phyloP scores from a whole-genome alignment of 306 rosid genomes.

The Malus sieversii region DNA sequence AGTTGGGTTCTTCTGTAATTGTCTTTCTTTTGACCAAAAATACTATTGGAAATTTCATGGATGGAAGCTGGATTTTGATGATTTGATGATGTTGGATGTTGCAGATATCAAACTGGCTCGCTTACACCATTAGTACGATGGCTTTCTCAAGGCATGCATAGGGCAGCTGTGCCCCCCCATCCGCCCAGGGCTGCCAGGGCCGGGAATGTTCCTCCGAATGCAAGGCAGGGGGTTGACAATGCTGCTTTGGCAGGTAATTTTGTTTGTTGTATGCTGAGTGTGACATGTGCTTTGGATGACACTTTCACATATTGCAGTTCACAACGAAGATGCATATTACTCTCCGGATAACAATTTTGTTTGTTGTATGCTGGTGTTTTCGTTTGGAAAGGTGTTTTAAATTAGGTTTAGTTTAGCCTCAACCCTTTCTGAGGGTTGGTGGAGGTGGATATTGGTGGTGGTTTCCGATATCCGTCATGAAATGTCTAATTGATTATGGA shows the following conservation, averaged over 20 bases:
- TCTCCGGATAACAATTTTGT: neutral
- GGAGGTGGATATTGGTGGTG: no score
- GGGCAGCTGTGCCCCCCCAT: slow-evolving; percentile 91
- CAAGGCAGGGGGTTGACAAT: slow-evolving; percentile 52
- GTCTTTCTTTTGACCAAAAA: neutral
- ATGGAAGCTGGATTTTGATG: slow-evolving; percentile 15
- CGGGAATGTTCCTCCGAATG: slow-evolving; percentile 60
- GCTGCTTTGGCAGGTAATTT: slow-evolving; percentile 67
- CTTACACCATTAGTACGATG: slow-evolving; percentile 77
- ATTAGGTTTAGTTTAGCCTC: neutral
- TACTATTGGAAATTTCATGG: neutral
- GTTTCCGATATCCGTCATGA: neutral
- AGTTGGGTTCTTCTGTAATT: neutral
- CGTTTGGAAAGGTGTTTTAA: neutral
- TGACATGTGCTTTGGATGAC: neutral
- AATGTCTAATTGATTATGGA: neutral
- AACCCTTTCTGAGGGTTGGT: neutral
- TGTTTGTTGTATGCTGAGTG: neutral
- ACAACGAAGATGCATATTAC: neutral
- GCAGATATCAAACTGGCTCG: slow-evolving; percentile 92
- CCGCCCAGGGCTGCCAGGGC: slow-evolving; percentile 75
- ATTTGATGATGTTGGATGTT: slow-evolving; percentile 13
- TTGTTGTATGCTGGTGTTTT: neutral
- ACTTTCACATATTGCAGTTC: neutral
- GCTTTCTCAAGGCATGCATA: slow-evolving; percentile 94